Conservation (phyloP, 108 stramenopile species). For the Mediolabrus comicus region DNA sequence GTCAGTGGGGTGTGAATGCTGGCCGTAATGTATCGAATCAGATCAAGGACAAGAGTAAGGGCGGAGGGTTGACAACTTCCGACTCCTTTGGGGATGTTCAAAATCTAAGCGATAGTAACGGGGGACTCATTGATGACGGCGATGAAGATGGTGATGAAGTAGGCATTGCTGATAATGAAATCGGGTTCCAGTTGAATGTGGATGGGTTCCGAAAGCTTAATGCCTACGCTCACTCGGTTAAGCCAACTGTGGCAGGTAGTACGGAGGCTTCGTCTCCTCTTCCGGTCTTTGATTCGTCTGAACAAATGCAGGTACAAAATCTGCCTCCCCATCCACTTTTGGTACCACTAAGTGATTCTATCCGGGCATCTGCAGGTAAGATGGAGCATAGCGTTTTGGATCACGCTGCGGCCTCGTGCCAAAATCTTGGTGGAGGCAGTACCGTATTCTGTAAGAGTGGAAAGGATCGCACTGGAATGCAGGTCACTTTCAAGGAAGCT, state of each 20-base stretch:
- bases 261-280: slow-evolving; percentile 15
- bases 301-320: slow-evolving; percentile 28
- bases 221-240: slow-evolving; percentile 72
- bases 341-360: slow-evolving; percentile 58
- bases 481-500: slow-evolving; percentile 88
- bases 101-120: neutral
- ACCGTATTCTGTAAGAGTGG: slow-evolving; percentile 91
- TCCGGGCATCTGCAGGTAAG: slow-evolving; percentile 70
- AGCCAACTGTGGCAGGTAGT: slow-evolving; percentile 32
- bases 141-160: slow-evolving; percentile 59
- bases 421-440: slow-evolving; percentile 77
- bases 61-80: slow-evolving; percentile 47
- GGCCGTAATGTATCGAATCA: slow-evolving; percentile 55
- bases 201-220: slow-evolving; percentile 87
- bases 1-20: slow-evolving; percentile 82
- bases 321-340: slow-evolving; percentile 70
- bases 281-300: slow-evolving; percentile 19
- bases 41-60: slow-evolving; percentile 46
- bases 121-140: slow-evolving; percentile 53
- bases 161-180: slow-evolving; percentile 74
- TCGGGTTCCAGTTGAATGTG: slow-evolving; percentile 75
- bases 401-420: slow-evolving; percentile 68
- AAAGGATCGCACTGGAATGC: slow-evolving; percentile 95
- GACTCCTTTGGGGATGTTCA: slow-evolving; percentile 35
- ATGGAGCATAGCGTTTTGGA: slow-evolving; percentile 89